Conservation (phyloP, 2,329 filamentous ascomycete genomes). For the Clarireedia paspali region DNA sequence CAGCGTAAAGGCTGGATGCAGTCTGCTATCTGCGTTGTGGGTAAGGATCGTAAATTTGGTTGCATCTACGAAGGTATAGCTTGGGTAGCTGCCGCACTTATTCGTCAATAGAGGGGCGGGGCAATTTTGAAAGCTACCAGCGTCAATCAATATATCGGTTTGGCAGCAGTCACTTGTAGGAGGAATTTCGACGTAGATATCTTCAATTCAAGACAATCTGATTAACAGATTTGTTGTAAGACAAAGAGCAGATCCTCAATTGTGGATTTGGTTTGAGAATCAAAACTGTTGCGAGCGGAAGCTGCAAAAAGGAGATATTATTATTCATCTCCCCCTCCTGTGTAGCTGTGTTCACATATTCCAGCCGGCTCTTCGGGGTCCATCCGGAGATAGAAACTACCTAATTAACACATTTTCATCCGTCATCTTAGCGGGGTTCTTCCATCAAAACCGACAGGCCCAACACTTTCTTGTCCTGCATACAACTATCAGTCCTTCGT, state of each 20-base stretch:
- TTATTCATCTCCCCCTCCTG: too few species aligned
- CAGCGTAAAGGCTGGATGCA: background rate
- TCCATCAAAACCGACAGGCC: background rate
- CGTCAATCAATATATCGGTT: too few species aligned
- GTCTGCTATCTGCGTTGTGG: conserved; percentile 7
- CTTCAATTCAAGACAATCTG: too few species aligned
- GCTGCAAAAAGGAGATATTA: too few species aligned
- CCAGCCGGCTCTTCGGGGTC: background rate
- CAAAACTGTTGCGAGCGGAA: background rate
- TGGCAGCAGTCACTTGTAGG: too few species aligned
- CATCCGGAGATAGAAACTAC: conserved; percentile 5
- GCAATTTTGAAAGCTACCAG: too few species aligned
- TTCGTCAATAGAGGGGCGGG: background rate
- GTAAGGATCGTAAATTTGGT: background rate
- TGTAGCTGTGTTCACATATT: too few species aligned
- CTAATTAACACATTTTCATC: background rate
- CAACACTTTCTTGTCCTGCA: background rate
- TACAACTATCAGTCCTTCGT: background rate
- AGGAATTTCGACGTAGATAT: too few species aligned
- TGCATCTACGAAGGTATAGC: background rate
- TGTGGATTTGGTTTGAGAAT: background rate
- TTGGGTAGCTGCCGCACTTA: background rate
- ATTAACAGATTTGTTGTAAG: background rate
- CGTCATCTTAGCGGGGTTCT: background rate
- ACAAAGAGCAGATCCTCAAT: background rate